phyloP scores from a whole-genome alignment of 805 yeast genomes.

The Yarrowia bubula region DNA sequence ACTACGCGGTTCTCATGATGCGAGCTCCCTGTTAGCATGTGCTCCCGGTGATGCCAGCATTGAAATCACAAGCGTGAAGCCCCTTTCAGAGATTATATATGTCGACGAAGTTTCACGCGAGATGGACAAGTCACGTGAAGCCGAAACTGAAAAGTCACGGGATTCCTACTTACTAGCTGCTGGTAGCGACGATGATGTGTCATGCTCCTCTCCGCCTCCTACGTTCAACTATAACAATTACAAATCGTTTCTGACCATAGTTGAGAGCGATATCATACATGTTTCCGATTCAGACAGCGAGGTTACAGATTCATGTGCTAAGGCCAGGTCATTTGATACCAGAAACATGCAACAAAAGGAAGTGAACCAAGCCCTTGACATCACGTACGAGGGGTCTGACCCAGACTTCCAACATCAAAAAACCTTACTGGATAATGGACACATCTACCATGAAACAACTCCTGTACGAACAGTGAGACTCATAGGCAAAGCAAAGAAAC shows the following conservation, averaged over 20 bases:
- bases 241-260: neutral
- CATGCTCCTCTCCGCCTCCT: neutral
- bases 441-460: neutral
- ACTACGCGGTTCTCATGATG: too few species aligned
- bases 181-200: neutral
- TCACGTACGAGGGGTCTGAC: too few species aligned
- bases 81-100: neutral
- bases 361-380: too few species aligned
- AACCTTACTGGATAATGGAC: neutral
- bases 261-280: neutral
- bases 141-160: neutral
- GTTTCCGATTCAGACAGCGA: conserved; percentile 8
- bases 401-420: neutral
- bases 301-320: neutral
- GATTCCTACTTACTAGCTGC: neutral
- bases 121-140: too few species aligned
- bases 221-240: conserved; percentile 13
- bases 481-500: neutral
- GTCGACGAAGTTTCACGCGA: neutral
- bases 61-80: neutral
- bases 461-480: neutral
- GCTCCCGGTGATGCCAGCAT: neutral
- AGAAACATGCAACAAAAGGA: neutral
- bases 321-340: neutral
- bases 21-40: too few species aligned